These are phyloP conservation scores for Cladosporium velox DNA, from an alignment of 2,329 filamentous ascomycete species.

Conservation along the genomic window DNA sequence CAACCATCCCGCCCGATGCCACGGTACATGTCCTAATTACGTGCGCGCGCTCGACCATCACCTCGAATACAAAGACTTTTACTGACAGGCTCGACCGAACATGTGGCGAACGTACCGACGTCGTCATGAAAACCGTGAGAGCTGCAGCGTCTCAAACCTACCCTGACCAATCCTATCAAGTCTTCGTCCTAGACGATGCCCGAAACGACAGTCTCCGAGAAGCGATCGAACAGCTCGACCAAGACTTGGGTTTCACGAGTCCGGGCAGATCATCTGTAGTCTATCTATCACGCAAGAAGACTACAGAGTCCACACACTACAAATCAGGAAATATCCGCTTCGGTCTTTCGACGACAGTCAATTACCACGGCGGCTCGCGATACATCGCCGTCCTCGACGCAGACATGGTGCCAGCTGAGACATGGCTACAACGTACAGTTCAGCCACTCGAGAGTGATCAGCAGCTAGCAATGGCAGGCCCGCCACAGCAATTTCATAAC, in stretches of 20 bases:
- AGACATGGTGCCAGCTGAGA: not conserved
- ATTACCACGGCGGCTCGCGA: not conserved
- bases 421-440: slow-evolving; percentile 11
- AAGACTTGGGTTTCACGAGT: not conserved
- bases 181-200: slow-evolving; percentile 24
- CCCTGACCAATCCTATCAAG: slow-evolving; percentile 15
- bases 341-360: slow-evolving; percentile 14
- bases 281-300: slow-evolving; percentile 19
- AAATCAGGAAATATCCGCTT: slow-evolving; percentile 24
- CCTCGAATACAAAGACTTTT: not conserved
- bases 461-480: not conserved
- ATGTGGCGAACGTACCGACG: slow-evolving; percentile 20
- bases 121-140: slow-evolving; percentile 24
- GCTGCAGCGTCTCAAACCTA: slow-evolving; percentile 22
- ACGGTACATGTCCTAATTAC: not conserved
- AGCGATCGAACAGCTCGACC: slow-evolving; percentile 15
- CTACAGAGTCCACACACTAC: slow-evolving; percentile 12
- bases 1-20: not conserved
- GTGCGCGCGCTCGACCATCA: not conserved
- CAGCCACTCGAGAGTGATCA: slow-evolving; percentile 1
- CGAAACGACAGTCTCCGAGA: not conserved
- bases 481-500: slow-evolving; percentile 11
- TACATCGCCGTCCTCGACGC: slow-evolving; percentile 12
- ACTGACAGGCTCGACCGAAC: not conserved
- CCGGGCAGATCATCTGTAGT: slow-evolving; percentile 1